Conservation (phyloP, 495 filamentous ascomycete genomes). For the Aspergillus leporis region DNA sequence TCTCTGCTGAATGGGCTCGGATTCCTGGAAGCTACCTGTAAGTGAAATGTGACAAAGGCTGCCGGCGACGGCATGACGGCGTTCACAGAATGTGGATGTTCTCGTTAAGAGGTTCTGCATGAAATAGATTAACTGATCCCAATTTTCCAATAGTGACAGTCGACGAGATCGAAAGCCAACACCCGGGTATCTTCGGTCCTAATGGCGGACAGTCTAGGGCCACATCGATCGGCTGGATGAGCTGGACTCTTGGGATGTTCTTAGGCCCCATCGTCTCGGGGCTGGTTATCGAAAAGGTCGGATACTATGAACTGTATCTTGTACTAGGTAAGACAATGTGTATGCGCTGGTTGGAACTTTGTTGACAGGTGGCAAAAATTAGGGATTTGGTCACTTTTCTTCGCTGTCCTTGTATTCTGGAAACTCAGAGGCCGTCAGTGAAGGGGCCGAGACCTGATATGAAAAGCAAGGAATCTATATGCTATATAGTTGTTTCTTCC, state of each 20-base stretch:
- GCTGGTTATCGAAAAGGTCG: conserved; percentile 23
- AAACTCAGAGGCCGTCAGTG: too few relatives aligned
- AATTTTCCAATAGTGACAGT: conserved; percentile 16
- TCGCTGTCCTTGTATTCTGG: too few relatives aligned
- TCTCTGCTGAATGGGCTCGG: conserved; percentile 22
- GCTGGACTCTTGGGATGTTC: conserved; percentile 30
- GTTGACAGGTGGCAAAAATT: too few relatives aligned
- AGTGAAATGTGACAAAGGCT: background rate
- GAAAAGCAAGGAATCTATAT: too few relatives aligned
- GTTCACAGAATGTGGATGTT: too few relatives aligned
- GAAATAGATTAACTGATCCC: background rate
- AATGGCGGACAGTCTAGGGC: conserved; percentile 32
- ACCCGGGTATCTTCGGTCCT: conserved; percentile 25
- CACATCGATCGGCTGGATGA: conserved; percentile 29
- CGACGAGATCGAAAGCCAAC: conserved; percentile 18
- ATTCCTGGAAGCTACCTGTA: conserved; percentile 25
- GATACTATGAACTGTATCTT: conserved; percentile 30
- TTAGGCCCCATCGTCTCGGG: conserved; percentile 34
- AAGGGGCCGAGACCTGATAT: too few relatives aligned
- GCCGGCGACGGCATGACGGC: too few relatives aligned
- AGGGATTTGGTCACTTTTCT: too few relatives aligned
- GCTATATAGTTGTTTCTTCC: too few relatives aligned
- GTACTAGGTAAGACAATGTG: conserved; percentile 16
- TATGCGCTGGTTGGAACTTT: too few relatives aligned
- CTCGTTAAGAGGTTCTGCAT: too few relatives aligned